phyloP scores from a whole-genome alignment of 768 basidiomycete species.

The Boletus reticulatus region DNA sequence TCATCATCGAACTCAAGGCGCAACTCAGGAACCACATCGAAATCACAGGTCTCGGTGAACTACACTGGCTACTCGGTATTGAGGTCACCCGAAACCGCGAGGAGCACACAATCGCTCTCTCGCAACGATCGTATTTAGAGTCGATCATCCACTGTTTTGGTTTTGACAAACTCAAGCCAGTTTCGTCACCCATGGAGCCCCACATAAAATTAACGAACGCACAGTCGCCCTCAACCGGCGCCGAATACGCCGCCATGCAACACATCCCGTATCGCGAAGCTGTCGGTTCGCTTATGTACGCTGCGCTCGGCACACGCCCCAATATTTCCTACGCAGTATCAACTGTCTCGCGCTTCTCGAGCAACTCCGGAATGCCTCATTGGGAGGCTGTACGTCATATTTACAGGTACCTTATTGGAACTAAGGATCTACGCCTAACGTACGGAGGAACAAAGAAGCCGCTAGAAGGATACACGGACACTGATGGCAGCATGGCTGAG shows the following conservation, averaged over 20 bases:
- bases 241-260: conserved; percentile 21
- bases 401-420: background rate
- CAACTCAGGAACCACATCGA: background rate
- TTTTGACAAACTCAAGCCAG: conserved; percentile 23
- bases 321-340: background rate
- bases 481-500: background rate
- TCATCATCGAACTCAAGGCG: background rate
- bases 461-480: background rate
- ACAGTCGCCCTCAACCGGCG: conserved; percentile 19
- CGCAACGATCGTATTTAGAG: conserved; percentile 28
- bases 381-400: background rate
- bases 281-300: too few relatives aligned
- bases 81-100: background rate
- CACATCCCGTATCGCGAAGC: conserved; percentile 12
- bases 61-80: conserved; percentile 9
- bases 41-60: background rate
- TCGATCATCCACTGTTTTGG: conserved; percentile 28
- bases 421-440: background rate
- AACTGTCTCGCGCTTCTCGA: background rate
- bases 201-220: conserved; percentile 16
- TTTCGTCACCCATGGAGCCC: conserved; percentile 34
- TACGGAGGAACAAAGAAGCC: background rate
- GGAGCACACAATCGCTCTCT: background rate
- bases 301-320: conserved; percentile 5
- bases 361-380: background rate